Base-by-base conservation (phyloP, 352 stramenopile species). In the Globisporangium lucens region DNA sequence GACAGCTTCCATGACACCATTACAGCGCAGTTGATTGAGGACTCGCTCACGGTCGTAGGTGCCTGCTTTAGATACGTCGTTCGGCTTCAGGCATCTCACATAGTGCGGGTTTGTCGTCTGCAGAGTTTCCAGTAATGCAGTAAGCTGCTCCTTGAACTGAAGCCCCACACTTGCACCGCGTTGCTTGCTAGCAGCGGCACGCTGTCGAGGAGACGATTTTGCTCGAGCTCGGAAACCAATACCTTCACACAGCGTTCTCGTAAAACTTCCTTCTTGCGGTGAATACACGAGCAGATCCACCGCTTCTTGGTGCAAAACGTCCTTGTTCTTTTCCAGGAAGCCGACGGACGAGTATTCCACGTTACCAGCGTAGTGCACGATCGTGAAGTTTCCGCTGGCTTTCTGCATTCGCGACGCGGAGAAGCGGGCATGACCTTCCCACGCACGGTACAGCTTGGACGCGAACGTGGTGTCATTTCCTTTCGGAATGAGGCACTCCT, bases 41-140 rank as follows among this genome's bases (percentile, higher is more conserved):
- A 97, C 88, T 35, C 89, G 82, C 17, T 91, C 78, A 7, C 77
- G 73, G 49, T 89, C 74, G 47, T 91, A 96, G 49, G 82, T 68
- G 0, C 73, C 63, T 3, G 87, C 76, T 49, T 81, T 77, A 38
- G 82, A 90, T 1, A 76, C 43, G 12, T 97, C 89, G 69, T 97
- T 97, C 4, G 91, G 91, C 73, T 97, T 97, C 33, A 97, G 70
- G 47, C 90, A 97, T 30, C 91, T 84, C 30, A 97, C 90, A 61
- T 97, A 97, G 67, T 97, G 89, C 2, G 89, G 83, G 24, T 87
- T 89, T 0, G 87, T 94, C 36, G 83, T 69, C 41, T 87, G 76
- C 6, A 96, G 63, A 13, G 79, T 90, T 56, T 94, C 85, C 13
- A 95, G 65, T 62, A 95, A 72, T 4, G 80, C 81, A 3, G 80